Base-by-base conservation (phyloP, 371 early-diverging fungal genomes). In the Fennellomyces sp. region DNA sequence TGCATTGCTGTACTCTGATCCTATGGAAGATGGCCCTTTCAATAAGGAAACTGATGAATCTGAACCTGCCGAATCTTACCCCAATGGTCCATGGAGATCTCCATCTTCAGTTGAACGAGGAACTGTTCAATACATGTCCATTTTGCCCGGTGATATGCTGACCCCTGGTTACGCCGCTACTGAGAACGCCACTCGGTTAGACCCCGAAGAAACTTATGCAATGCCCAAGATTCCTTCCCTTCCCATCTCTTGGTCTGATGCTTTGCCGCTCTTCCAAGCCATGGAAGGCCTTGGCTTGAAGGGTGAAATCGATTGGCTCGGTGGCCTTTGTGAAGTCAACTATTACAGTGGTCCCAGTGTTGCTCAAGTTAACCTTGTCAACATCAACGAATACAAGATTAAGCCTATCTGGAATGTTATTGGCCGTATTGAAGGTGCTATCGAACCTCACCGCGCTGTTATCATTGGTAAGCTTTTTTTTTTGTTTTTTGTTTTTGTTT, bases 211-310 rank as follows among this genome's bases (percentile, higher is more conserved):
- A 15, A 64, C 81, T 0, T 56, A 58, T 21, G 79, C 63, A 36
- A 56, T 87, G 28, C 75, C 85, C 41, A 39, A 52, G 21, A 90
- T 90, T 21, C 90, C 90, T 1, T 85, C 88, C 0, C 63, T 90
- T 12, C 90, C 90, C 5, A 71, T 90, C 12, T 86, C 87, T 3
- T 89, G 88, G 77, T 63, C 70, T 11, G 85, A 88, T 63, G 90
- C 88, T 5, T 58, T 73, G 35, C 83, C 84, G 3, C 60, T 85
- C 17, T 73, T 86, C 11, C 60, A 66, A 19, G 80, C 82, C 3
- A 71, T 80, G 25, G 72, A 81, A 31, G 77, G 75, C 4, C 68
- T 72, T 28, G 87, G 87, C 17, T 53, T 57, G 3, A 52, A 56
- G 15, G 64, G 63, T 13, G 53, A 69, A 17, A 56, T 36, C 2